Evolutionary conservation across 768 basidiomycete species (phyloP), one percentile per base, ranked within the genome.

Genomic region (Lactifluus volemus): DNA sequence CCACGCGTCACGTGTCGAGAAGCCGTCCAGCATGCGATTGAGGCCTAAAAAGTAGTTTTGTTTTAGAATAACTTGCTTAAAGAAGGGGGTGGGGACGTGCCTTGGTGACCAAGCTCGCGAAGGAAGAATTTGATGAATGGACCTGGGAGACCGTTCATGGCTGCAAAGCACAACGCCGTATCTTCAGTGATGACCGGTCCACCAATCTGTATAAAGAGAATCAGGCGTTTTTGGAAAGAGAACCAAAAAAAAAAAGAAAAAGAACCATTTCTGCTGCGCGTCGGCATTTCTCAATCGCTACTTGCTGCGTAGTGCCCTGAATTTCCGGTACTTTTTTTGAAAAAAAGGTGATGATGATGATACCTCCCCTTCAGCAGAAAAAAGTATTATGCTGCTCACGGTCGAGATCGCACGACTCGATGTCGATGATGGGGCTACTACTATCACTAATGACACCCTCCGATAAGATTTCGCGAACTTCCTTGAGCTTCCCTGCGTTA

Each of bases 101-200:
- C 96, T 64, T 91, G 85, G 70, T 92, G 91, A 2, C 96, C 96
- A 5, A 98, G 72, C 29, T 79, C 80, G 48, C 79, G 78, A 73
- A 98, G 75, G 73, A 99, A 99, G 65, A 91, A 79, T 69, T 99
- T 99, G 78, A 99, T 95, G 74, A 96, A 99, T 0, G 96, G 96
- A 0, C 97, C 97, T 2, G 97, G 97, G 4, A 99, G 81, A 0
- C 93, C 96, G 19, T 86, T 82, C 17, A 98, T 76, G 0, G 97
- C 94, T 62, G 85, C 83, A 69, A 92, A 98, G 66, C 88, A 91
- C 6, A 99, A 81, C 0, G 97, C 93, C 0, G 97, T 99, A 71
- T 99, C 97, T 75, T 99, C 92, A 0, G 91, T 93, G 67, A 84
- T 84, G 65, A 82, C 83, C 8, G 84, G 78, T 0, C 78, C 78